Base-by-base conservation (phyloP, 2,329 filamentous ascomycete species). In the Aureobasidium sp. region DNA sequence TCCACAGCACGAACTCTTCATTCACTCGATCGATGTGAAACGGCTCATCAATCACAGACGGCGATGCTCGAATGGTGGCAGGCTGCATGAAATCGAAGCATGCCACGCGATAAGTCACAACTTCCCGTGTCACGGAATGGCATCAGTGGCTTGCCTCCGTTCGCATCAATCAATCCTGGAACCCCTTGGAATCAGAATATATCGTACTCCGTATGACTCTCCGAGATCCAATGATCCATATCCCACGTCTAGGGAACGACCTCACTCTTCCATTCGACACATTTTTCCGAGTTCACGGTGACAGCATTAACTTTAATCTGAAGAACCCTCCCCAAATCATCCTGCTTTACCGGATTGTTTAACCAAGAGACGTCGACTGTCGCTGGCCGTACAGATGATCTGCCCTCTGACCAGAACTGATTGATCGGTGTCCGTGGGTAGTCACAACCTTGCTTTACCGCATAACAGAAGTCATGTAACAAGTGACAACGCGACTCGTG, bases 41-140 rank as follows among this genome's bases (percentile, higher is more conserved):
- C 54, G 54, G 11, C 42, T 58, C 54, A 25, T 47, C 41, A 58
- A 47, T 47, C 11, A 16, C 54, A 47, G 41, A 58, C 54, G 30
- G 32, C 42, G 54, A 34, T 11, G 39, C 39, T 55, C n/a, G 5
- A 44, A 45, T 42, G 44, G 34, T 59, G 34, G 27, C 14, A 21
- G 34, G 32, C 55, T 59, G 55, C 55, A 49, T 59, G 55, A 49
- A 59, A 59, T 50, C n/a, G 47, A 51, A 50, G 44, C 57, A 59
- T 59, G 44, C 57, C 57, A 59, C 57, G 57, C 57, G 57, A 59
- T 27, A 50, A 42, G 57, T 49, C 47, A 49, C 34, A 32, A 27
- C 45, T 50, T 50, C 57, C 55, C 55, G 44, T 39, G 55, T 59
- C 55, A 44, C 44, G 25, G 41, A 25, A 48, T 59, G 47, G 45